A percentile compares a stretch with the other conserved stretches of the same genome.
phyloP scores from a whole-genome alignment of 169 alveolate species.

The Cystoisospora suis region DNA sequence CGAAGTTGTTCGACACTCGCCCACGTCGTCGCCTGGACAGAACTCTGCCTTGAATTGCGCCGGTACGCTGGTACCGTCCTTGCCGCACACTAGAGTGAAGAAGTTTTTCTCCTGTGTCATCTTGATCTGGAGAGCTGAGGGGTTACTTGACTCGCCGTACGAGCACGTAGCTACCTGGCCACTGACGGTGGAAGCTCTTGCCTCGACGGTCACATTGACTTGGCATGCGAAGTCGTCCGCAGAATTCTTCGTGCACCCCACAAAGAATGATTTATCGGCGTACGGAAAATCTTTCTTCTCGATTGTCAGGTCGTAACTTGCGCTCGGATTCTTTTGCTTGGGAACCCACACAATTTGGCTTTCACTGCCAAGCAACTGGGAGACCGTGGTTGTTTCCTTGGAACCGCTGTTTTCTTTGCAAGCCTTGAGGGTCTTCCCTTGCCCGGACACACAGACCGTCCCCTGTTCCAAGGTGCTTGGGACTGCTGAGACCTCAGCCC shows the following conservation, averaged over 20 bases:
- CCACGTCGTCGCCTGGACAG: not conserved
- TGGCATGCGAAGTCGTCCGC: not conserved
- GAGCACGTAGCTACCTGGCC: not conserved
- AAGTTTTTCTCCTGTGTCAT: not conserved
- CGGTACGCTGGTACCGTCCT: not conserved
- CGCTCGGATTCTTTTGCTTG: no score
- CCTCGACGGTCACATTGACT: slow-evolving; percentile 9
- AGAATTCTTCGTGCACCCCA: not conserved
- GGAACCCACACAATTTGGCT: no score
- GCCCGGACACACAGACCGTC: no score
- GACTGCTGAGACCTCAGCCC: no score
- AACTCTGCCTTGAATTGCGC: not conserved
- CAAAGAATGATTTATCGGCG: not conserved
- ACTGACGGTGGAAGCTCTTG: not conserved
- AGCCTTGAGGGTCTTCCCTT: no score
- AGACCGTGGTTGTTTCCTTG: no score
- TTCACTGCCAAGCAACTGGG: no score
- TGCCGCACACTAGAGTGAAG: not conserved
- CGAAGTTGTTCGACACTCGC: not conserved
- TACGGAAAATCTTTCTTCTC: not conserved
- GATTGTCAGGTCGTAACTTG: not conserved
- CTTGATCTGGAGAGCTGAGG: not conserved
- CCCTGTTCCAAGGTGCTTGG: no score
- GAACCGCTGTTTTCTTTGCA: no score
- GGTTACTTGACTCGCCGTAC: not conserved